Percentiles rank a stretch among this genome's conserved stretches.
Conservation (phyloP, 2,329 filamentous ascomycete species). For the Colletotrichum graminicola region DNA sequence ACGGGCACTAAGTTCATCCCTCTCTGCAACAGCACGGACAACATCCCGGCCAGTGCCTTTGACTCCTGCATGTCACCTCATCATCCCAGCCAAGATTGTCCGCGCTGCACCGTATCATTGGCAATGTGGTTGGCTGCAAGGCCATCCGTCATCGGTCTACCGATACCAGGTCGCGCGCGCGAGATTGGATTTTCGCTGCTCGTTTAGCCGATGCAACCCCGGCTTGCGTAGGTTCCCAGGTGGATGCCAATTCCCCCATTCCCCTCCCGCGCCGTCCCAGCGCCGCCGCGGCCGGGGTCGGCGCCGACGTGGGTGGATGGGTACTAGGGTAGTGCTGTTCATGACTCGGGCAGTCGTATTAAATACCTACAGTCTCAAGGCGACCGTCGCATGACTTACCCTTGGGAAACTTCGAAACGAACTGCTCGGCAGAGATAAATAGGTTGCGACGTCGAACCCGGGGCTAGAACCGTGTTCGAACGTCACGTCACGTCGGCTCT, state of each 20-base stretch:
- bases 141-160: background rate
- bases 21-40: background rate
- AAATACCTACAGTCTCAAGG: background rate
- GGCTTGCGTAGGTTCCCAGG: background rate
- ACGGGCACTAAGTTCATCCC: background rate
- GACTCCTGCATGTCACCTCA: background rate
- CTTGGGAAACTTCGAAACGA: background rate
- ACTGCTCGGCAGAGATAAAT: background rate
- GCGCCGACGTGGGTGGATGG: background rate
- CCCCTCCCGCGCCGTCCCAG: no score
- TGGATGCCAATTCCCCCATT: background rate
- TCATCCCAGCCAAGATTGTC: background rate
- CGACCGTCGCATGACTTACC: background rate
- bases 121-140: background rate
- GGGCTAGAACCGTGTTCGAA: background rate
- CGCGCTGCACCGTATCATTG: background rate
- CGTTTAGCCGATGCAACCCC: background rate
- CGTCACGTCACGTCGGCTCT: background rate
- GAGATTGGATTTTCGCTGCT: background rate
- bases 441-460: background rate
- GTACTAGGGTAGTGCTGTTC: background rate
- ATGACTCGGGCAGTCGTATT: conserved; percentile 7
- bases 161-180: background rate
- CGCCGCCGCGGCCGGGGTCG: conserved; percentile 8
- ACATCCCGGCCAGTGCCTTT: background rate